phyloP scores from a whole-genome alignment of 345 rosid genomes.

The Populus simonii region DNA sequence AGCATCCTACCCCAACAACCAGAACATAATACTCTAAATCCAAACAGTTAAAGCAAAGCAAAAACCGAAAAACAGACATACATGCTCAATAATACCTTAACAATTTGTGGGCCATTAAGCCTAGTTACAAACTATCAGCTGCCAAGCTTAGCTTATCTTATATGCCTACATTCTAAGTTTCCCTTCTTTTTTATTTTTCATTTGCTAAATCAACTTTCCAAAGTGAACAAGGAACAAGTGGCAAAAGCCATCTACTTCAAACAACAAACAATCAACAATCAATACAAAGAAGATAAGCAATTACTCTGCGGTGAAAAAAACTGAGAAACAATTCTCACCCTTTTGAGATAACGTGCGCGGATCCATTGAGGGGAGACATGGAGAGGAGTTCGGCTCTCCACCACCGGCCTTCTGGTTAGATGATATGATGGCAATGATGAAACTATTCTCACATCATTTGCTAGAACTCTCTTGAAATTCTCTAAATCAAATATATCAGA shows the following conservation, averaged over 20 bases:
- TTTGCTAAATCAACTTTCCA: not conserved
- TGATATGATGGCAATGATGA: constrained; percentile 78
- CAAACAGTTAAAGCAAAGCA: not conserved
- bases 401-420: constrained; percentile 79
- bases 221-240: not conserved
- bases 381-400: constrained; percentile 71
- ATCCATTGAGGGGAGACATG: constrained; percentile 89
- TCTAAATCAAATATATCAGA: constrained; percentile 90
- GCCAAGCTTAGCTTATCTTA: not conserved
- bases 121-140: not conserved
- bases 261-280: not conserved
- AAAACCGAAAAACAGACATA: not conserved
- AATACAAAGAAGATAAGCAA: not conserved
- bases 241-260: not conserved
- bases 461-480: constrained; percentile 77
- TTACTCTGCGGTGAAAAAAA: not conserved
- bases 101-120: constrained; percentile 13
- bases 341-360: constrained; percentile 75
- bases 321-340: constrained; percentile 41
- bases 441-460: constrained; percentile 74
- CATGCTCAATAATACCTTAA: not conserved
- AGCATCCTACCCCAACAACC: not conserved
- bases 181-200: not conserved
- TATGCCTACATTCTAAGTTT: not conserved
- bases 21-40: not conserved